These are phyloP conservation scores for Dothidotthia symphoricarpi DNA, from an alignment of 2,329 filamentous ascomycete genomes.

Conservation along the genomic window DNA sequence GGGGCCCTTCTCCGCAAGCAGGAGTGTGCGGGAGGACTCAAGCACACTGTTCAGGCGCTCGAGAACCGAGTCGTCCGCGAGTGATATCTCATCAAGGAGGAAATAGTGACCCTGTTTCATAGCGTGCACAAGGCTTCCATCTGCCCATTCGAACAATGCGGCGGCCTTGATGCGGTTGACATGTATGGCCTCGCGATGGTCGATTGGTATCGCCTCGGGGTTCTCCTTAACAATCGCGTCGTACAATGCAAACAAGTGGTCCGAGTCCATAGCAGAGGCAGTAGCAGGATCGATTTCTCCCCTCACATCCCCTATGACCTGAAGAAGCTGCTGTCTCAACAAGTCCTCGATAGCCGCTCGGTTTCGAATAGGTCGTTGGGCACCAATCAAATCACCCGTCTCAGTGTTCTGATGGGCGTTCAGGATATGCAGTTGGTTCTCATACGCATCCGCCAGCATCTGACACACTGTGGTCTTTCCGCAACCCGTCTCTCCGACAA, in stretches of 20 bases:
- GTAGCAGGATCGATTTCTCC: constrained; percentile 10
- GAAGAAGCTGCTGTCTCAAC: constrained; percentile 61
- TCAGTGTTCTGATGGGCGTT: constrained; percentile 99
- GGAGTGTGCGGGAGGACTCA: constrained; percentile 78
- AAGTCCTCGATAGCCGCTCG: constrained; percentile 68
- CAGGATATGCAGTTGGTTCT: constrained; percentile 77
- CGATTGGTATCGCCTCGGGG: constrained; percentile 48
- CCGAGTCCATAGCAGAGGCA: constrained; percentile 20
- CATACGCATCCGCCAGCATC: constrained; percentile 76
- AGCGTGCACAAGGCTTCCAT: constrained; percentile 88
- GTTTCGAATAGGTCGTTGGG: constrained; percentile 88
- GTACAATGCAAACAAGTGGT: constrained; percentile 59
- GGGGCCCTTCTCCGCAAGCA: constrained; percentile 91
- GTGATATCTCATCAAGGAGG: constrained; percentile 93
- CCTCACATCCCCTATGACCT: constrained; percentile 25
- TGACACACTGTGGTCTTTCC: constrained; percentile 98
- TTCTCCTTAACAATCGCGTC: constrained; percentile 51
- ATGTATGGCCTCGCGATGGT: constrained; percentile 43
- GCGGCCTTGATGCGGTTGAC: constrained; percentile 63
- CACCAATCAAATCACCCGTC: constrained; percentile 94
- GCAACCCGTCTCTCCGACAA: constrained; percentile 95
- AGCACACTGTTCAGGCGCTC: constrained; percentile 96
- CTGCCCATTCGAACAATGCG: constrained; percentile 92
- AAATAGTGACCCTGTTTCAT: constrained; percentile 92
- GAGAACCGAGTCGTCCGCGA: constrained; percentile 95